Evolutionary conservation across 129 eudicot genomes (phyloP), one percentile per base, ranked within the genome.

Genomic region (Saussurea involucrata): DNA sequence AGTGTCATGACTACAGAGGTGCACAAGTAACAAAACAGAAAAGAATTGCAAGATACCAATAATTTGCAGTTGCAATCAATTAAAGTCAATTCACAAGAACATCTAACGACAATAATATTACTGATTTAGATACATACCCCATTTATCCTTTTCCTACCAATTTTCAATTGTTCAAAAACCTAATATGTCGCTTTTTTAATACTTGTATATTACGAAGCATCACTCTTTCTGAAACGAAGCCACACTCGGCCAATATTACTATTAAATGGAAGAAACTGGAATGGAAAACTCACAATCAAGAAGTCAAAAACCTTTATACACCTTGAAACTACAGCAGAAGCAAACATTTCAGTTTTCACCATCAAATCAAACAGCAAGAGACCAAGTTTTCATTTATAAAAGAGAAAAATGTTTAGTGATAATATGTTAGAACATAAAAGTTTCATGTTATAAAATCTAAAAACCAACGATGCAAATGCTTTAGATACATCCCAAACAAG

Each of bases 311-410:
- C 88, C 77, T 89, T 89, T 72, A 86, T 89, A 61, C 86, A 80
- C 73, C 89, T 81, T 72, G 93, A 89, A 80, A 89, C 93, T 11
- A 88, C 90, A 82, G 93, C 90, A 66, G 93, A 86, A 82, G 93
- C 93, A 86, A 89, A 85, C 65, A 86, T 17, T 77, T 27, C 29
- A 27, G 29, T 27, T 27, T 27, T 86, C 93, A 82, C 86, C 93
- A 82, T 89, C 93, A 17, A 81, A 69, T 89, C 89, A 82, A 86
- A 89, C 34, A 31, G 34, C 34, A 31, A 31, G 34, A 31, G 34
- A 31, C 34, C 34, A 31, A 31, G 34, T 31, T 3, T 31, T 3
- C 34, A 27, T 27, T 27, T 27, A 27, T 27, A 27, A 27, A 27
- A 27, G 29, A 27, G 29, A 27, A 27, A 27, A 27, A 27, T 27